Base-by-base conservation (phyloP, 73 alveolate species). In the Paramecium pentaurelia region DNA sequence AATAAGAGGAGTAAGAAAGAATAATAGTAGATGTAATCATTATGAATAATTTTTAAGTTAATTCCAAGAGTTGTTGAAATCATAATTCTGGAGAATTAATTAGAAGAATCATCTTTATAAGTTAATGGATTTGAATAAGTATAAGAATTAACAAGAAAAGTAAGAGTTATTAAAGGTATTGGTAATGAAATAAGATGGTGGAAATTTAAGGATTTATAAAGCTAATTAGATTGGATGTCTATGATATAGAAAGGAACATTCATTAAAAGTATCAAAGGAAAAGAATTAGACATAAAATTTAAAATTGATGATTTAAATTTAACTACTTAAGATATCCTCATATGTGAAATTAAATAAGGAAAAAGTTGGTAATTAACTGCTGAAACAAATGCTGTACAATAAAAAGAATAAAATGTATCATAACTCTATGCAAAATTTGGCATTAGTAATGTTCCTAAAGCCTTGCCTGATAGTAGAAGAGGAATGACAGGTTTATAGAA, bases 401-500 rank as follows among this genome's bases (percentile, higher is more conserved):
- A 37, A 36, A 58, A 40, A 42, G 88, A 64, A 8, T 64, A 37
- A 18, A 58, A 59, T 40, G 88, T 87, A 5, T 58, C 75, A 20
- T 44, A 87, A 28, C 32, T 87, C 27, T 32, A 32, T 44, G 28
- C 70, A 5, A 87, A 64, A 27, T 87, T 68, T 60, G 77, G 77
- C 42, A 87, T 87, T 2, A 58, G 68, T 16, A 40, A 18, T 68
- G 60, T 73, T 10, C 73, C 88, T 12, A 42, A 27, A 87, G 36
- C 20, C 70, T 37, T 75, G 14, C 11, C 59, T 60, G 60, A 73
- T n/a, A 59, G 88, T 22, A 87, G 44, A 68, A 87, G 77, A 87
- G 98, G 98, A 28, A 87, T 91, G 73, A 84, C 97, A 28, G 99
- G 99, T 1, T 91, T 96, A 68, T 88, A 94, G 80, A 96, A 96